Evolutionary conservation across 306 rosid genomes (phyloP).

Genomic region (Cajanus cajan): DNA sequence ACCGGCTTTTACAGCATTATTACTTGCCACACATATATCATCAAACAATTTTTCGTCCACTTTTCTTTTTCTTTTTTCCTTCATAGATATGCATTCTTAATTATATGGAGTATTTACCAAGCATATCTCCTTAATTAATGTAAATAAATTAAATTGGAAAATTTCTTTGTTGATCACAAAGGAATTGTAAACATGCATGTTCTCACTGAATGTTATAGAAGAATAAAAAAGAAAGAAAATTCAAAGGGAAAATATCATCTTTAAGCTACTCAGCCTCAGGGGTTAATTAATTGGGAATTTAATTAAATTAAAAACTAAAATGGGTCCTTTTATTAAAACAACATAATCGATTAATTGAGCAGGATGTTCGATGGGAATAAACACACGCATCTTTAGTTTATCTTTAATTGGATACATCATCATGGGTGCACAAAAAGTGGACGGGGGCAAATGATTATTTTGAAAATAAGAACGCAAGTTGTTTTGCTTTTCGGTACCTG

Average conservation of each 20-base stretch:
- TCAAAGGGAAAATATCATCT: not conserved
- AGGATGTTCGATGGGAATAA: constrained; percentile 36
- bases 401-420: constrained; percentile 39
- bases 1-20: not conserved
- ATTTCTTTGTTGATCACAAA: not conserved
- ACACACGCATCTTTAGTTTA: constrained; percentile 30
- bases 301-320: not conserved
- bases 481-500: constrained; percentile 36
- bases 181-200: not conserved
- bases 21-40: not conserved
- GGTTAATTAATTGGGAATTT: constrained; percentile 1
- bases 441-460: constrained; percentile 36
- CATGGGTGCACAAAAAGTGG: constrained; percentile 32
- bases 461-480: constrained; percentile 44
- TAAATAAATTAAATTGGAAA: not conserved
- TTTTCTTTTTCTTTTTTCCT: not conserved
- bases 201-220: not conserved
- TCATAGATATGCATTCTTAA: not conserved
- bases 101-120: not conserved
- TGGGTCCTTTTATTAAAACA: not conserved
- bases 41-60: not conserved
- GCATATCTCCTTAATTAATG: not conserved
- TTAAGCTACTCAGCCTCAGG: not conserved
- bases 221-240: not conserved
- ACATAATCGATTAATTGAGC: constrained; percentile 13